These are phyloP conservation scores for Monosporozyma unispora DNA, from an alignment of 805 yeast genomes.

Conservation along the genomic window DNA sequence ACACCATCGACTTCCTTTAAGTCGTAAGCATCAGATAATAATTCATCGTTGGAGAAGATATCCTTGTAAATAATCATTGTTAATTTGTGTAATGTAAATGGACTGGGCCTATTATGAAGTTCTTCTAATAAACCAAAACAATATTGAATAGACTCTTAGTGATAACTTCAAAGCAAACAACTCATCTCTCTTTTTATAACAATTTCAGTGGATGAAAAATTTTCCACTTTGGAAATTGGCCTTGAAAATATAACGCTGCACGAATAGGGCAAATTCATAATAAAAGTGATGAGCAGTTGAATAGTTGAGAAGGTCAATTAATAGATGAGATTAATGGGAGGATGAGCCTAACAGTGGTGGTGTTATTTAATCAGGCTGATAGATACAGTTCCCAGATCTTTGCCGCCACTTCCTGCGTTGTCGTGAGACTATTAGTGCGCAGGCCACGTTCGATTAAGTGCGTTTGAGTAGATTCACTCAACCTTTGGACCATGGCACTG, in stretches of 20 bases:
- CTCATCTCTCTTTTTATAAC: not conserved
- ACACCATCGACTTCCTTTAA: slow-evolving; percentile 76
- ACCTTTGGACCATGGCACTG: slow-evolving; percentile 23
- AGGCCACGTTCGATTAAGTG: not conserved
- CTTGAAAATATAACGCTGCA: not conserved
- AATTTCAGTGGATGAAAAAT: not conserved
- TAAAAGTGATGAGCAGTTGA: too few species aligned
- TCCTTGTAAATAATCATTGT: slow-evolving; percentile 48
- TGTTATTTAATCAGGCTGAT: not conserved
- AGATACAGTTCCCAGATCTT: not conserved
- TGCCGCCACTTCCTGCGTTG: not conserved
- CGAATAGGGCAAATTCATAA: not conserved
- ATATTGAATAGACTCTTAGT: too few species aligned
- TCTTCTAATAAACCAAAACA: too few species aligned
- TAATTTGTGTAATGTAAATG: slow-evolving; percentile 3
- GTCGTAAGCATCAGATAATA: slow-evolving; percentile 95
- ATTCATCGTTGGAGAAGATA: slow-evolving; percentile 89
- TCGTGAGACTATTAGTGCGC: not conserved
- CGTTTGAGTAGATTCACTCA: not conserved
- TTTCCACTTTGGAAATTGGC: not conserved
- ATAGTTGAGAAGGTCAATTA: not conserved
- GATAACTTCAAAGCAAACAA: too few species aligned
- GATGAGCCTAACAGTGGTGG: too few species aligned
- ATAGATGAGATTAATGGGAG: not conserved
- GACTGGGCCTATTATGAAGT: too few species aligned